Conservation (phyloP, 176 grass and related monocot species). For the Juncus effusus region DNA sequence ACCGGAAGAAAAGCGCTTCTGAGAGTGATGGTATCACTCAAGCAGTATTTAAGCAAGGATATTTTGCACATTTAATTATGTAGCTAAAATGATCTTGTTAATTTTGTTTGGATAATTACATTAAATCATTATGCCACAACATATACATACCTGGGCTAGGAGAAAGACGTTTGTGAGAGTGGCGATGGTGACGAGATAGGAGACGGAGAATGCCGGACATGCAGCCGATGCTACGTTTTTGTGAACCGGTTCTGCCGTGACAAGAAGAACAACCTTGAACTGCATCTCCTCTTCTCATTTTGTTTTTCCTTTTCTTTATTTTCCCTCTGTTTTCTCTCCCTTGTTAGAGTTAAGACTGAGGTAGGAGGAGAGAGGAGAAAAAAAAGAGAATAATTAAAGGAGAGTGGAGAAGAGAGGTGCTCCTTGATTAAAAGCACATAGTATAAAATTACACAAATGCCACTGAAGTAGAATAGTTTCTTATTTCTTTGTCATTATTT, state of each 20-base stretch:
- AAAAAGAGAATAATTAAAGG: slow-evolving; percentile 2
- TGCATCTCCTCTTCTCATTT: slow-evolving; percentile 16
- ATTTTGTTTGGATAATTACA: too few species aligned
- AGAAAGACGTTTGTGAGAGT: slow-evolving; percentile 74
- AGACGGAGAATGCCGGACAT: slow-evolving; percentile 79
- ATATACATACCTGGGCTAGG: background rate
- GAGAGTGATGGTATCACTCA: too few species aligned
- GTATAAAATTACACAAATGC: slow-evolving; percentile 16
- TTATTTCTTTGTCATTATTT: too few species aligned
- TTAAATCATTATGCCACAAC: too few species aligned
- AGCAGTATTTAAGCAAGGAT: too few species aligned
- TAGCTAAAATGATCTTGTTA: background rate
- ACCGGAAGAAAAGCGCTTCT: too few species aligned
- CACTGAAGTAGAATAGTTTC: background rate
- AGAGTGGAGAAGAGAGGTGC: background rate
- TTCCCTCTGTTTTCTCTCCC: background rate
- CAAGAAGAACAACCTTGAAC: slow-evolving; percentile 42
- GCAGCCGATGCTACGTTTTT: slow-evolving; percentile 54
- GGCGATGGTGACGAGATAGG: slow-evolving; percentile 70
- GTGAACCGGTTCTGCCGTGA: slow-evolving; percentile 23
- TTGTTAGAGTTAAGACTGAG: slow-evolving; percentile 5
- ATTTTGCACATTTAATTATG: background rate
- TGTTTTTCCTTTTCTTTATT: background rate
- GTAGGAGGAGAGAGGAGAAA: background rate
- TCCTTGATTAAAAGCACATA: slow-evolving; percentile 24